phyloP scores from a whole-genome alignment of 495 filamentous ascomycete genomes.

The Aspergillus sparsus region DNA sequence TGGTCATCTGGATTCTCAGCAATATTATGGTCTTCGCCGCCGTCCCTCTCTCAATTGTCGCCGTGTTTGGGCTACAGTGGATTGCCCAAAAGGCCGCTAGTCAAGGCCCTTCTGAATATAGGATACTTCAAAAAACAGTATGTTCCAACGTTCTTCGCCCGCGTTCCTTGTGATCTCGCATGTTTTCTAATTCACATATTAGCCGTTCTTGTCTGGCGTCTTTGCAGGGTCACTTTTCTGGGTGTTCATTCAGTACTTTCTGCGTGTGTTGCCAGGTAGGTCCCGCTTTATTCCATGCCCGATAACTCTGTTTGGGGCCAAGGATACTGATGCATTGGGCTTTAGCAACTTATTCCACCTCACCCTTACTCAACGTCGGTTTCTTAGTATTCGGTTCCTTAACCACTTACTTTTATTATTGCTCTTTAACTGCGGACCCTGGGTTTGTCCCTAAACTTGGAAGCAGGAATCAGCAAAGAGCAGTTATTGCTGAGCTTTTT shows the following conservation, averaged over 20 bases:
- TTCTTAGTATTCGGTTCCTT: slow-evolving; percentile 66
- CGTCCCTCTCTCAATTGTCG: slow-evolving; percentile 66
- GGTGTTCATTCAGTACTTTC: slow-evolving; percentile 73
- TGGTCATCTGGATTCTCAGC: slow-evolving; percentile 69
- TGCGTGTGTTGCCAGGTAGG: slow-evolving; percentile 69
- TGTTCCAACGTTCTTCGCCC: slow-evolving; percentile 25
- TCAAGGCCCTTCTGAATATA: slow-evolving; percentile 82
- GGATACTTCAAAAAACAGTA: slow-evolving; percentile 84
- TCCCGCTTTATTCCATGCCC: slow-evolving; percentile 16
- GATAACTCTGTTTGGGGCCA: background rate
- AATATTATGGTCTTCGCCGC: slow-evolving; percentile 72
- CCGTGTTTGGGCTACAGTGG: slow-evolving; percentile 75
- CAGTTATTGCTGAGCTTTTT: slow-evolving; percentile 81
- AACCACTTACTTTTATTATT: slow-evolving; percentile 81
- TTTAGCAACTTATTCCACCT: slow-evolving; percentile 61
- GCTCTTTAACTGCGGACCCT: slow-evolving; percentile 83
- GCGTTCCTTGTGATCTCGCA: background rate
- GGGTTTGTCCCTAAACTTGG: slow-evolving; percentile 93
- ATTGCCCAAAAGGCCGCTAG: slow-evolving; percentile 71
- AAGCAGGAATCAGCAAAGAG: slow-evolving; percentile 83
- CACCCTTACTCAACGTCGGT: slow-evolving; percentile 70
- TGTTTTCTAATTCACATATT: slow-evolving; percentile 13
- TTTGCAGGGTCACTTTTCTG: slow-evolving; percentile 87
- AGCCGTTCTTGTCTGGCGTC: slow-evolving; percentile 91
- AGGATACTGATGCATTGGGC: slow-evolving; percentile 11